Evolutionary conservation across 306 rosid genomes (phyloP).

Genomic region (Vigna reflexopilosa): DNA sequence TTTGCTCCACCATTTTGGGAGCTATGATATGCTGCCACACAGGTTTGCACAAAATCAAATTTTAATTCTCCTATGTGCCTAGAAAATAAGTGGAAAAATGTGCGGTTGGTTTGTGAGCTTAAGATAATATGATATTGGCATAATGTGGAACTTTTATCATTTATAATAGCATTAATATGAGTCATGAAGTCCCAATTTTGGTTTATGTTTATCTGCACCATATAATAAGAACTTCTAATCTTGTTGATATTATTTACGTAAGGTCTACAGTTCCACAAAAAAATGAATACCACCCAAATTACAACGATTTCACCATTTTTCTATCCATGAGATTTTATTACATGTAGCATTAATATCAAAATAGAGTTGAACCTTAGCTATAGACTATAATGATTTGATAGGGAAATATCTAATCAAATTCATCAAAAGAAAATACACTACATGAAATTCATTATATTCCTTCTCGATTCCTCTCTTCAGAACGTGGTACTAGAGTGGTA

Average conservation of each 20-base stretch:
- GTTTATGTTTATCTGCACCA: slow-evolving; percentile 23
- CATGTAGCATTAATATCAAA: background rate
- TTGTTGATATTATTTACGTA: background rate
- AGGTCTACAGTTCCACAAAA: slow-evolving; percentile 12
- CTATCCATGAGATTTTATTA: slow-evolving; percentile 9
- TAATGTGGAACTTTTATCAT: background rate
- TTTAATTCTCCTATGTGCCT: slow-evolving; percentile 27
- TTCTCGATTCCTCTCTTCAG: no score
- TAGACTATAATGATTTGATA: background rate
- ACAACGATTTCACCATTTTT: slow-evolving; percentile 3
- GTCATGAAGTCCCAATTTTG: slow-evolving; percentile 23
- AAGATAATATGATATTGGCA: background rate
- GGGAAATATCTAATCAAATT: no score
- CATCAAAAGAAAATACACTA: no score
- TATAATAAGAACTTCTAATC: slow-evolving; percentile 13
- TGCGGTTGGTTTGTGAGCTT: background rate
- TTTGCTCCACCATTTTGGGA: slow-evolving; percentile 81
- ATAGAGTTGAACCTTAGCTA: slow-evolving; percentile 15
- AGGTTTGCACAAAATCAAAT: slow-evolving; percentile 59
- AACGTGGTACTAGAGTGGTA: no score
- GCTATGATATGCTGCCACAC: slow-evolving; percentile 80
- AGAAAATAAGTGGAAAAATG: background rate
- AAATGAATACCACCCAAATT: slow-evolving; percentile 12
- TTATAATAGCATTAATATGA: background rate
- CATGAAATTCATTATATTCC: no score